Percentiles rank a stretch among this genome's conserved stretches.
These are phyloP conservation scores for Leptographium radiaticola DNA, from an alignment of 2,329 filamentous ascomycete species.

Conservation along the genomic window DNA sequence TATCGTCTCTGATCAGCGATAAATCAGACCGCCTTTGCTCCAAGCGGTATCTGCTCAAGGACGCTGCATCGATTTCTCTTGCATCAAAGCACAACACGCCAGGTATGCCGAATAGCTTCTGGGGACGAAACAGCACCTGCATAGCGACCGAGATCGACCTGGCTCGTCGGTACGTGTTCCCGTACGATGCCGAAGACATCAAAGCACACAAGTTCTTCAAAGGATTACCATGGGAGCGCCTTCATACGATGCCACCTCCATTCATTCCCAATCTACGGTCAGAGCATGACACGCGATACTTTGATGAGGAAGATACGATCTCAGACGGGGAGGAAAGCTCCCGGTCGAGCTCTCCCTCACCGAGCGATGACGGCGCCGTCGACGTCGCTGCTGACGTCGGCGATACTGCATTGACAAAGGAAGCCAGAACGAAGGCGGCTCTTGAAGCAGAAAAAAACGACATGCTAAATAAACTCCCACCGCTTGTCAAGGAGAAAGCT, in stretches of 20 bases:
- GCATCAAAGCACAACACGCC: background rate
- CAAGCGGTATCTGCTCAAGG: constrained; percentile 57
- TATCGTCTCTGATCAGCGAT: constrained; percentile 58
- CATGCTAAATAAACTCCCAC: constrained; percentile 25
- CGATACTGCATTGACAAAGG: background rate
- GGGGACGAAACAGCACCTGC: background rate
- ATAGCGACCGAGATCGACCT: constrained; percentile 16
- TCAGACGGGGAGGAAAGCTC: constrained; percentile 30
- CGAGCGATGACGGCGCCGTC: constrained; percentile 40
- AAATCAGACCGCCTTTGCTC: constrained; percentile 67
- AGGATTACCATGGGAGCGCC: constrained; percentile 61
- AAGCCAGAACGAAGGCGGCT: constrained; percentile 1
- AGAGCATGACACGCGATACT: constrained; percentile 72
- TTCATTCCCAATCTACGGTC: constrained; percentile 62
- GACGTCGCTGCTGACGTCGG: background rate
- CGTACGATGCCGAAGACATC: constrained; percentile 78
- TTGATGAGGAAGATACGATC: constrained; percentile 67
- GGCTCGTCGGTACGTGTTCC: constrained; percentile 53
- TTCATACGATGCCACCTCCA: constrained; percentile 60
- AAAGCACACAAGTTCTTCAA: constrained; percentile 80
- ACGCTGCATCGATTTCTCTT: constrained; percentile 22
- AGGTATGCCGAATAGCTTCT: background rate
- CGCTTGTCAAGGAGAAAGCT: constrained; percentile 28
- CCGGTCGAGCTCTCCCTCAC: background rate
- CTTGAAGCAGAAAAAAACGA: constrained; percentile 17